These are phyloP conservation scores for Rhizopus microsporus DNA, from an alignment of 371 early-diverging fungal species.

Conservation along the genomic window DNA sequence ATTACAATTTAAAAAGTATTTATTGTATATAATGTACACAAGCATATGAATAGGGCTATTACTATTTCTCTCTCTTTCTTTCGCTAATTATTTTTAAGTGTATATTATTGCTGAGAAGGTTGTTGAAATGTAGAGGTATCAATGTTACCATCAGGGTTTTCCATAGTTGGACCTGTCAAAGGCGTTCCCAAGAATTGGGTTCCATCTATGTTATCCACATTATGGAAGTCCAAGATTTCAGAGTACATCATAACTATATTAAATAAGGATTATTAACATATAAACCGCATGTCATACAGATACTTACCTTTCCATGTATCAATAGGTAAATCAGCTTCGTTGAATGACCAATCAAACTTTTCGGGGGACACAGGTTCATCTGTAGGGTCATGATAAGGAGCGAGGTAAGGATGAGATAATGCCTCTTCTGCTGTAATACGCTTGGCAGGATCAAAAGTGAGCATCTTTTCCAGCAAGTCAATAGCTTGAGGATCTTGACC, in stretches of 20 bases:
- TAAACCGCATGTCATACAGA: slow-evolving; percentile 15
- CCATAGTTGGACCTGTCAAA: slow-evolving; percentile 39
- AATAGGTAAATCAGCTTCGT: slow-evolving; percentile 84
- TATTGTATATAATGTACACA: neutral
- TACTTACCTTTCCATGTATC: slow-evolving; percentile 83
- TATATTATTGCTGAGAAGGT: neutral
- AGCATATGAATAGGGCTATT: neutral
- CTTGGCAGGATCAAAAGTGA: slow-evolving; percentile 91
- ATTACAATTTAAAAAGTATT: neutral
- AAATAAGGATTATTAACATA: neutral
- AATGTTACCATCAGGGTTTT: slow-evolving; percentile 20
- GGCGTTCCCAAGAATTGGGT: slow-evolving; percentile 50
- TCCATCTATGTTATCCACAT: slow-evolving; percentile 51
- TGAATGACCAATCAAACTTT: slow-evolving; percentile 95
- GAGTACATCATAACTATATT: slow-evolving; percentile 70
- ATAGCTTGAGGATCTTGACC: slow-evolving; percentile 68
- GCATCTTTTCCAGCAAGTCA: slow-evolving; percentile 87
- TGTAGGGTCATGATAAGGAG: slow-evolving; percentile 90
- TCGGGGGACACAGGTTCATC: slow-evolving; percentile 86
- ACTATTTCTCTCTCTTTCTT: neutral
- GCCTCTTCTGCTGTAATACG: slow-evolving; percentile 91
- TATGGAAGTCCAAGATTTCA: slow-evolving; percentile 71
- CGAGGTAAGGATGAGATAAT: slow-evolving; percentile 83
- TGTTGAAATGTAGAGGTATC: neutral
- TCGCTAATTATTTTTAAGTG: too few species aligned